A percentile compares a stretch with the other conserved stretches of the same genome.
phyloP scores from a whole-genome alignment of 176 grass and related monocot species.

The Musa itinerans region DNA sequence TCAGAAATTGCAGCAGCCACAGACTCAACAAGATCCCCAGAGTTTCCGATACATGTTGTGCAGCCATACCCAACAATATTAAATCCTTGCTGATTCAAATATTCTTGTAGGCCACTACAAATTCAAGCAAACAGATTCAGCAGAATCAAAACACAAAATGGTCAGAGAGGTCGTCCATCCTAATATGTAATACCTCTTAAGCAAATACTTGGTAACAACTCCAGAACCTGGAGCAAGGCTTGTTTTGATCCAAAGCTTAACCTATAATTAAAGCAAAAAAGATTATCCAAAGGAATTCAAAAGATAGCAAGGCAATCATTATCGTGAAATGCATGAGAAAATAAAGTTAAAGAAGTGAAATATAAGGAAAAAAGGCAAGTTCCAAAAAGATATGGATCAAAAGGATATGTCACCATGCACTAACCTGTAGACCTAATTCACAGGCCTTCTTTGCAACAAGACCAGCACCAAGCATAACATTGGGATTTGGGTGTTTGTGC shows the following conservation, averaged over 20 bases:
- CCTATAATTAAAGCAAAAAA: slow-evolving; percentile 22
- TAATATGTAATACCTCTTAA: slow-evolving; percentile 51
- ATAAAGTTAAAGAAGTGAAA: slow-evolving; percentile 12
- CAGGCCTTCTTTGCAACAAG: slow-evolving; percentile 92
- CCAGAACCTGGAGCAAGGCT: slow-evolving; percentile 94
- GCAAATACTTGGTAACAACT: slow-evolving; percentile 90
- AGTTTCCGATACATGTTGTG: slow-evolving; percentile 94
- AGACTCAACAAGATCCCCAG: slow-evolving; percentile 82
- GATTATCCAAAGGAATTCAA: too few species aligned
- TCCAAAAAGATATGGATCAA: background rate
- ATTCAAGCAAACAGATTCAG: background rate
- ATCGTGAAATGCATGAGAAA: background rate
- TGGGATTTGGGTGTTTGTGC: slow-evolving; percentile 97
- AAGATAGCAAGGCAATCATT: too few species aligned
- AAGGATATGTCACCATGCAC: background rate
- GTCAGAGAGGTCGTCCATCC: background rate
- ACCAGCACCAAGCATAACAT: slow-evolving; percentile 89
- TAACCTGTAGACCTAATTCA: slow-evolving; percentile 67
- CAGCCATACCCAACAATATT: slow-evolving; percentile 83
- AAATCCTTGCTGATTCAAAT: slow-evolving; percentile 83
- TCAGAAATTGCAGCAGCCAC: slow-evolving; percentile 60
- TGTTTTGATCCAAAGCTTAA: slow-evolving; percentile 96
- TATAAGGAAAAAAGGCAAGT: slow-evolving; percentile 1
- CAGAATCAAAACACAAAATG: background rate
- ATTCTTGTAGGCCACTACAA: slow-evolving; percentile 71